phyloP scores from a whole-genome alignment of 192 early-diverging fungal genomes.

The Backusella westeae region DNA sequence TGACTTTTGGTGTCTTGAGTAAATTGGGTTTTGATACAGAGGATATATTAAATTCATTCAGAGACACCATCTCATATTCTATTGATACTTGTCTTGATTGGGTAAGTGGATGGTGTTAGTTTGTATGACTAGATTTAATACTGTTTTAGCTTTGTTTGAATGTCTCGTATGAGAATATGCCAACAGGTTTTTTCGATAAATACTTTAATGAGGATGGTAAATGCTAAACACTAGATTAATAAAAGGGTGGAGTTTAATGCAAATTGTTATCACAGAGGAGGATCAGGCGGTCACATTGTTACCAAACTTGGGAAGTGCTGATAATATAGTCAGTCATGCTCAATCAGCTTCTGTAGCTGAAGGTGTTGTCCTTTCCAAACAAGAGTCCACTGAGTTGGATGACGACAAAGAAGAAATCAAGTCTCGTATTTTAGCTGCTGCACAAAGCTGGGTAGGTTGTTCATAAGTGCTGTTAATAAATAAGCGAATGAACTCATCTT shows the following conservation, averaged over 20 bases:
- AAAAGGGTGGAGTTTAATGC: not conserved
- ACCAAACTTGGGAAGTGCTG: not conserved
- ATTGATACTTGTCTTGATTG: constrained; percentile 50
- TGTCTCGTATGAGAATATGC: constrained; percentile 41
- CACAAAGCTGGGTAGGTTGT: constrained; percentile 19
- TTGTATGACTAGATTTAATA: constrained; percentile 4
- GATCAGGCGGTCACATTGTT: not conserved
- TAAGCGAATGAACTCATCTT: not conserved
- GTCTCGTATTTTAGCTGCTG: constrained; percentile 24
- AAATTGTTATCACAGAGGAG: not conserved
- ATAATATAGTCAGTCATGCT: not conserved
- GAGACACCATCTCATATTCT: constrained; percentile 32
- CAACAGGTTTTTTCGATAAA: constrained; percentile 47
- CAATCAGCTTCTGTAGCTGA: not conserved
- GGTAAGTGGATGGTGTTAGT: constrained; percentile 32
- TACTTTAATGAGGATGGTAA: constrained; percentile 38
- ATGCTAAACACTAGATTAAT: not conserved
- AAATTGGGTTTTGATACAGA: constrained; percentile 43
- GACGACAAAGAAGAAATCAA: constrained; percentile 15
- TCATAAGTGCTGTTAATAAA: not conserved
- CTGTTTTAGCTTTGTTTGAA: constrained; percentile 33
- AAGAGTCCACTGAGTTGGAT: not conserved
- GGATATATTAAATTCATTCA: constrained; percentile 45
- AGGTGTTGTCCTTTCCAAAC: not conserved
- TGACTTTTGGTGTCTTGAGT: constrained; percentile 41